A percentile compares a stretch with the other conserved stretches of the same genome.
phyloP scores from a whole-genome alignment of 164 flowering plant species.

The Cinnamomum chago region DNA sequence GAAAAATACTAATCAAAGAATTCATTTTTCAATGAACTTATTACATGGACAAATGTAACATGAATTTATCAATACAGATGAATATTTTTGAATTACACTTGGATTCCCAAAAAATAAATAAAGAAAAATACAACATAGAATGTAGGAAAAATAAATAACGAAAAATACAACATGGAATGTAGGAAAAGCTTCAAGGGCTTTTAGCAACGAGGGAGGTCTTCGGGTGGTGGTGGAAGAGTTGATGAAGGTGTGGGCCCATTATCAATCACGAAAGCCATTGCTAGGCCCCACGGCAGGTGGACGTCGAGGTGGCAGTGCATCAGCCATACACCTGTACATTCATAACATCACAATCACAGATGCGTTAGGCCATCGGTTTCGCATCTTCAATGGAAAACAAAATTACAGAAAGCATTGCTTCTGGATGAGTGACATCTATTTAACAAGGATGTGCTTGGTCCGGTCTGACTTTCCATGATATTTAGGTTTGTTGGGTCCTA shows the following conservation, averaged over 20 bases:
- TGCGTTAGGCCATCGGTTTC: constrained; percentile 2
- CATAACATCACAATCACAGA: background rate
- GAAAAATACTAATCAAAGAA: background rate
- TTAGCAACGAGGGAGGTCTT: constrained; percentile 28
- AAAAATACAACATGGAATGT: background rate
- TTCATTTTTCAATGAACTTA: background rate
- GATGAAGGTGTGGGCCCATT: constrained; percentile 57
- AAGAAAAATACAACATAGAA: background rate
- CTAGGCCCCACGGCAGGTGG: constrained; percentile 69
- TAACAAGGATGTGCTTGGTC: no score
- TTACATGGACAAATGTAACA: background rate
- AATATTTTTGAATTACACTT: background rate
- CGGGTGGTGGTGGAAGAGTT: constrained; percentile 64
- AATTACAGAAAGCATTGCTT: no score
- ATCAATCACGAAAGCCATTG: constrained; percentile 50
- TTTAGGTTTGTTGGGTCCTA: no score
- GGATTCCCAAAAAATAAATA: background rate
- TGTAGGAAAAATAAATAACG: background rate
- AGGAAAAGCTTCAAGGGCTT: background rate
- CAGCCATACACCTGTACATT: constrained; percentile 61
- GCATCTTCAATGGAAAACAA: no score
- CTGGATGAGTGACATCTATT: no score
- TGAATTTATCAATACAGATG: background rate
- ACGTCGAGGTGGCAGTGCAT: constrained; percentile 76
- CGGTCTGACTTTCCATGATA: no score